Percentiles rank a stretch among this genome's conserved stretches.
Evolutionary conservation across 495 filamentous ascomycete genomes (phyloP).

Genomic region (Neurospora hispaniola): DNA sequence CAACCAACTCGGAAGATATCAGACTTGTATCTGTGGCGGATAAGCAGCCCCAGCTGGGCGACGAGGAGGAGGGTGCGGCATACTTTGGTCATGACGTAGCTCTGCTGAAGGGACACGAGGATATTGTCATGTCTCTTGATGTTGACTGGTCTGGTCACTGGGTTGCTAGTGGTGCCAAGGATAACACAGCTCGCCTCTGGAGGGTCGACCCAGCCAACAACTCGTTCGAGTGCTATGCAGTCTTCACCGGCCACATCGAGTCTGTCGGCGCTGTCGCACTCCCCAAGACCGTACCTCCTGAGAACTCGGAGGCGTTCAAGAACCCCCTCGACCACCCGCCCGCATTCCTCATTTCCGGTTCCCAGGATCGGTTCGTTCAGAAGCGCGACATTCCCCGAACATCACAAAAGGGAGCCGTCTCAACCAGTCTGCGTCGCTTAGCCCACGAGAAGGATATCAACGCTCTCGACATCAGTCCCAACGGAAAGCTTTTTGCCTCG

Average conservation of each 20-base stretch:
- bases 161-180: slow-evolving; percentile 92
- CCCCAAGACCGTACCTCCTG: slow-evolving; percentile 53
- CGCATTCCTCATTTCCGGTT: slow-evolving; percentile 75
- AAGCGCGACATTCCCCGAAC: slow-evolving; percentile 60
- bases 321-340: slow-evolving; percentile 72
- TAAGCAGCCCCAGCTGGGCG: slow-evolving; percentile 14
- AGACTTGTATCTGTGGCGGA: slow-evolving; percentile 59
- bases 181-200: slow-evolving; percentile 92
- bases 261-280: slow-evolving; percentile 87
- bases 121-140: slow-evolving; percentile 92
- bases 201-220: slow-evolving; percentile 64
- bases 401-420: slow-evolving; percentile 34
- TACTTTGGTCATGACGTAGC: slow-evolving; percentile 86
- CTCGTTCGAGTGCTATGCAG: slow-evolving; percentile 67
- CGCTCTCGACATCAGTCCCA: slow-evolving; percentile 67
- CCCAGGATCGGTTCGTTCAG: slow-evolving; percentile 90
- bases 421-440: slow-evolving; percentile 66
- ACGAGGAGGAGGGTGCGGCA: slow-evolving; percentile 27
- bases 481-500: slow-evolving; percentile 69
- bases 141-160: slow-evolving; percentile 94
- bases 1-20: slow-evolving; percentile 91
- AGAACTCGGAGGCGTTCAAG: slow-evolving; percentile 49
- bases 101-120: slow-evolving; percentile 76
- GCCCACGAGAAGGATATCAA: slow-evolving; percentile 99
- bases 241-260: slow-evolving; percentile 85